Percentiles rank a stretch among this genome's conserved stretches.
Conservation (phyloP, 106 monocot species). For the Narthecium ossifragum region DNA sequence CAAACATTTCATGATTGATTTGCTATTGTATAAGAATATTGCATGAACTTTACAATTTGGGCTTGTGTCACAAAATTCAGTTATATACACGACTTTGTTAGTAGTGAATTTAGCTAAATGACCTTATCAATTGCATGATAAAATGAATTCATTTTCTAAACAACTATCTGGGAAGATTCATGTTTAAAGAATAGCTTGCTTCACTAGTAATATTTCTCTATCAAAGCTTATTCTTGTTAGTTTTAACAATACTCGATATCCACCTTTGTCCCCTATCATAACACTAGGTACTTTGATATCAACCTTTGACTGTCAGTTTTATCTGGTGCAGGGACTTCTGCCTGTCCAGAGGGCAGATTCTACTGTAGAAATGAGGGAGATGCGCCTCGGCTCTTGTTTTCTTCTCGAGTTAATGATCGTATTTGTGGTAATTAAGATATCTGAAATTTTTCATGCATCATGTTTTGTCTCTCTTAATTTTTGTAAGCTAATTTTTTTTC, state of each 20-base stretch:
- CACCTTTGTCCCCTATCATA: neutral
- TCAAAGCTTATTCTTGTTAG: neutral
- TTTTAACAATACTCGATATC: neutral
- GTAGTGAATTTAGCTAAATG: too few relatives aligned
- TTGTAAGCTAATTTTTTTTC: neutral
- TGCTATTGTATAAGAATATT: too few relatives aligned
- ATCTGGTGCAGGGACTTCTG: slow-evolving; percentile 75
- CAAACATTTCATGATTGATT: too few relatives aligned
- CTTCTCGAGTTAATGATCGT: slow-evolving; percentile 82
- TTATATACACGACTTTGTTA: too few relatives aligned
- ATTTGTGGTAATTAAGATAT: slow-evolving; percentile 65
- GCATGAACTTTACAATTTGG: too few relatives aligned
- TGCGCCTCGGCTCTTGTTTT: slow-evolving; percentile 53
- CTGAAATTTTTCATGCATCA: neutral
- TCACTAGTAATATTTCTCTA: neutral
- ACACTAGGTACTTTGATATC: neutral
- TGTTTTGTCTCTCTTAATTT: neutral
- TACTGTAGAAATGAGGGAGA: slow-evolving; percentile 81
- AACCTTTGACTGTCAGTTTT: neutral
- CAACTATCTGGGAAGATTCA: neutral
- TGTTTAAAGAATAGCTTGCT: neutral
- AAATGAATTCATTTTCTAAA: too few relatives aligned
- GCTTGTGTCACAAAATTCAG: too few relatives aligned
- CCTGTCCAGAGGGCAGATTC: slow-evolving; percentile 89
- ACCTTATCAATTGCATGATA: too few relatives aligned